A percentile compares a stretch with the other conserved stretches of the same genome.
Evolutionary conservation across 1,284 basidiomycete genomes (phyloP).

Genomic region (Rhodotorula sp.): DNA sequence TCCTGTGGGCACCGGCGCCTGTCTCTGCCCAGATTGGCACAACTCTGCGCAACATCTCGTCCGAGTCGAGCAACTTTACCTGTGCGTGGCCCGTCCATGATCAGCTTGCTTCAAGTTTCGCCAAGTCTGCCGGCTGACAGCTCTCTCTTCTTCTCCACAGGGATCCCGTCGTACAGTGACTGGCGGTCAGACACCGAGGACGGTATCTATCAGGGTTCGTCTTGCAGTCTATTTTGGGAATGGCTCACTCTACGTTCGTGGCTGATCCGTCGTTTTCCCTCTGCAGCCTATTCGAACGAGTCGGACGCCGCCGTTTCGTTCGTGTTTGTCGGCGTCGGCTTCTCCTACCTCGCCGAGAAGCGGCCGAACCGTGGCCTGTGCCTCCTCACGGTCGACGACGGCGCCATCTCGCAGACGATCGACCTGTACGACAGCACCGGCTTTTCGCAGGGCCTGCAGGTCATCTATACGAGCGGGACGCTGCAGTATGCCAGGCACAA

Average conservation of each 20-base stretch:
- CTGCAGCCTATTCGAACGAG: conserved; percentile 32
- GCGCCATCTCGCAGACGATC: conserved; percentile 7
- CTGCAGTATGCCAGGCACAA: conserved; percentile 35
- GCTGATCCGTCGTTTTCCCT: rapidly evolving
- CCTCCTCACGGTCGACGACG: conserved; percentile 26
- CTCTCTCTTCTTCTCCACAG: too few relatives aligned
- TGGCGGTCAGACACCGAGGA: conserved; percentile 32
- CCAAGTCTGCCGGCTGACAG: too few relatives aligned
- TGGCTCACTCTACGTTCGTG: too few relatives aligned
- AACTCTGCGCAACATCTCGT: conserved; percentile 28
- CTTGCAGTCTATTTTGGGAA: not conserved
- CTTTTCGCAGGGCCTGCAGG: conserved; percentile 10
- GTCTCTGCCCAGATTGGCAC: conserved; percentile 24
- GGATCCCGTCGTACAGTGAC: not conserved
- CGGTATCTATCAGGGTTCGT: conserved; percentile 30
- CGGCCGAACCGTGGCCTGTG: conserved; percentile 36
- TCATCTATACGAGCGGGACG: conserved; percentile 30
- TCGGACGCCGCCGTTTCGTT: conserved; percentile 36
- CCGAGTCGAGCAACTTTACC: conserved; percentile 34
- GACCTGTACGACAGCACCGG: conserved; percentile 38
- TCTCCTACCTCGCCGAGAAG: conserved; percentile 25
- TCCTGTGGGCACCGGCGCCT: not conserved
- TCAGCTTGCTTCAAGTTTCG: not conserved
- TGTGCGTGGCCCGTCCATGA: conserved; percentile 15
- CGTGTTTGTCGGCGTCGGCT: conserved; percentile 34